Evolutionary conservation across 2,329 filamentous ascomycete genomes (phyloP), one percentile per base, ranked within the genome.

Genomic region (Aspergillus tamarii): DNA sequence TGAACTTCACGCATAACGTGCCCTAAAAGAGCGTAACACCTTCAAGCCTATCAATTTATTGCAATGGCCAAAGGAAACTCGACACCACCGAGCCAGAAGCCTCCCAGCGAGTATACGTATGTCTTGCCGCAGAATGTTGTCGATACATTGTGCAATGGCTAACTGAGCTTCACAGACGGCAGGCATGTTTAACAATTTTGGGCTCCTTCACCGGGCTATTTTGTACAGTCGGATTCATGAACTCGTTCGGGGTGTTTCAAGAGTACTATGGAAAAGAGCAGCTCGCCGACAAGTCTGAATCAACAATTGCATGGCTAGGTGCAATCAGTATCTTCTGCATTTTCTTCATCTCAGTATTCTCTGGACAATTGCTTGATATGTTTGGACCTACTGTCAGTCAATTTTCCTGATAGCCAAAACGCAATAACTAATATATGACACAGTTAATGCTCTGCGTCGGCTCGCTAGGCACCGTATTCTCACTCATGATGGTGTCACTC

Each of bases 211-310:
- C 70, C 1, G 70, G 69, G 10, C 48, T 74, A 0, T 80, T 80
- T 60, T 79, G 77, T 64, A 77, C 75, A 0, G 75, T 78, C 1
- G 77, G 77, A 1, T 79, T 80, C 45, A 60, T 77, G 30, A 79
- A 79, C 63, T 73, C 76, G 0, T 79, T 78, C 45, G 76, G 76
- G 4, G 64, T 78, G 0, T 79, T 78, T 57, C 62, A 79, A 62
- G 70, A 73, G 32, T 76, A 76, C 63, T 79, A 79, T 46, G 58
- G 65, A 2, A 59, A 63, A 12, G 59, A 66, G 1, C 67, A 76
- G 28, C 66, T 78, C 3, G 64, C 69, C 1, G 52, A 69, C 19
- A 62, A 70, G 39, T 71, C 72, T 0, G 65, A 71, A 41, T 77
- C 73, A 1, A 73, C 71, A 1, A 74, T 78, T 21, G 71, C 73